Base-by-base conservation (phyloP, 106 monocot genomes). In the Platanthera zijinensis region DNA sequence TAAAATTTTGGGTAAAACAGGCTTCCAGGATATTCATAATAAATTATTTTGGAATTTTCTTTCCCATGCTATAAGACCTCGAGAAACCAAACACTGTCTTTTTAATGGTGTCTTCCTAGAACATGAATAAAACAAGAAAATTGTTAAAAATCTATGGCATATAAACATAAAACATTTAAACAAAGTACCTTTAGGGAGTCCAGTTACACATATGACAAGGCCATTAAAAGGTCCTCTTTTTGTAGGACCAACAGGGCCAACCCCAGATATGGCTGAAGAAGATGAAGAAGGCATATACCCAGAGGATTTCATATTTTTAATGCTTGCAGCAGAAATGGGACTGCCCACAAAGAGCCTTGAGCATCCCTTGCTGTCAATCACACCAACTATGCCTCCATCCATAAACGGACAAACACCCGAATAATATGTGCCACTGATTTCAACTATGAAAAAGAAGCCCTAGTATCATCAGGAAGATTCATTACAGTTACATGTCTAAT, bases 181-280 rank as follows among this genome's bases (percentile, higher is more conserved):
- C 12, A 7, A 57, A 57, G 39, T 82, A 94, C 99, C 99, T 99
- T 99, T 99, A 8, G 99, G 94, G 76, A 99, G 83, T 21, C 99
- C 99, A 0, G 99, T 99, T 10, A 99, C 99, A 64, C 99, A 99
- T 64, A 99, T 88, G 21, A 92, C 80, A 3, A 99, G 82, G 51
- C 94, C 99, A 8, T 78, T 46, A 50, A 99, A 99, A 13, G 99
- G 90, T 10, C 88, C 85, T 13, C 18, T 32, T 12, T 32, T 57
- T 11, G 51, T n/a, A 17, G 52, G 50, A 49, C 46, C 66, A 62
- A 71, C 17, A 32, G 80, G 6, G 47, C 76, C 86, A 0, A 78
- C 5, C 50, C 78, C 86, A 0, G 80, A 51, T 50, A 76, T 48
- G 67, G 84, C 47, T 12, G 72, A 57, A 50, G 73, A 69, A 32